Evolutionary conservation across 805 yeast species (phyloP).

Genomic region (Wickerhamiella cacticola): DNA sequence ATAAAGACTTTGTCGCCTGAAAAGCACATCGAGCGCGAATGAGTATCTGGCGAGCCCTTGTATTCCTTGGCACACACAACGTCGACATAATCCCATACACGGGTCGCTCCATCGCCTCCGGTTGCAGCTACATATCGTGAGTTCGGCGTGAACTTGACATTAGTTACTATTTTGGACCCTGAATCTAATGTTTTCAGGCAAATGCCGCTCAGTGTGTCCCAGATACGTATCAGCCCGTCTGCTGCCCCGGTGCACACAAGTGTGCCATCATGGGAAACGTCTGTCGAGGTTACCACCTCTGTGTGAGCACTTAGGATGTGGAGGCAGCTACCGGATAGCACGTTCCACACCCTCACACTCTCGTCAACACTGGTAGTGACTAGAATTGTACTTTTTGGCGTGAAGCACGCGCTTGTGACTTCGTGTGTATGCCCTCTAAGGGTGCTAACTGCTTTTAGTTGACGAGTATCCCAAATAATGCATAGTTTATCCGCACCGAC

Average conservation of each 20-base stretch:
- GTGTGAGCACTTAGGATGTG: conserved; percentile 85
- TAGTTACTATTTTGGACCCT: conserved; percentile 42
- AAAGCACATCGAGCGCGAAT: conserved; percentile 9
- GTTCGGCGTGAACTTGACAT: conserved; percentile 65
- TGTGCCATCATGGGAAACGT: conserved; percentile 66
- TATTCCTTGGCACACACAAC: conserved; percentile 71
- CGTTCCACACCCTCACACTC: conserved; percentile 84
- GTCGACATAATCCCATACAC: conserved; percentile 79
- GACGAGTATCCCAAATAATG: conserved; percentile 52
- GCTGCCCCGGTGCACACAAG: conserved; percentile 76
- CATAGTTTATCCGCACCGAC: conserved; percentile 79
- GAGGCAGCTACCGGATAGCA: conserved; percentile 51
- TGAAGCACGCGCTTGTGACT: conserved; percentile 60
- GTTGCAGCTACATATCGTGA: conserved; percentile 67
- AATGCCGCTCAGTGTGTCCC: conserved; percentile 81
- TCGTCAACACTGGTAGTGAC: conserved; percentile 84
- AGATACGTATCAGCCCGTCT: conserved; percentile 81
- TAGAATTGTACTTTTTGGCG: conserved; percentile 61
- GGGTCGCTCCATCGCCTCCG: conserved; percentile 63
- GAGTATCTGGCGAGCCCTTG: conserved; percentile 11
- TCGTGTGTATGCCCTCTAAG: conserved; percentile 72
- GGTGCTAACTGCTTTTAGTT: conserved; percentile 31
- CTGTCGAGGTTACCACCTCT: conserved; percentile 71
- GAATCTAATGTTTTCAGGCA: conserved; percentile 70
- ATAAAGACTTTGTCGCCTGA: conserved; percentile 6